These are phyloP conservation scores for Penicillium sp. DNA, from an alignment of 2,329 filamentous ascomycete genomes.

Conservation along the genomic window DNA sequence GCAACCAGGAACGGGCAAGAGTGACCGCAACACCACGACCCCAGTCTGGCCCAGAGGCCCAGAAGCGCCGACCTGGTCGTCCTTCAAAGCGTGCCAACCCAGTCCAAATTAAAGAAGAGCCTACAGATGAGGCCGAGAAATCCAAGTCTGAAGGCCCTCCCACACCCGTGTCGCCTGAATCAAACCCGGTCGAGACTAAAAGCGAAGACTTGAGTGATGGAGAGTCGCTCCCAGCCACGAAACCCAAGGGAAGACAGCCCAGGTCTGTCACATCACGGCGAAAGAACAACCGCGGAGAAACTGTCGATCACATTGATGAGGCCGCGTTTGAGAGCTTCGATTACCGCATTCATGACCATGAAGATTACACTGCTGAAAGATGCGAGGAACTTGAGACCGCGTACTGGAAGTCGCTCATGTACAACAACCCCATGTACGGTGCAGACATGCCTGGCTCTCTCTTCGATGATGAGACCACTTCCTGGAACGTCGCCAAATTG, in stretches of 20 bases:
- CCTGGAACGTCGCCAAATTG: constrained; percentile 93
- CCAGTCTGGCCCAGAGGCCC: constrained; percentile 38
- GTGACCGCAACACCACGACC: constrained; percentile 35
- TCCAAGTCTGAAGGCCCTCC: constrained; percentile 50
- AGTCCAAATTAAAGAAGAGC: constrained; percentile 42
- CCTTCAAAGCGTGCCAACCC: constrained; percentile 40
- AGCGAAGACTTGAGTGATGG: constrained; percentile 55
- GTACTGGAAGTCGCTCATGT: constrained; percentile 97
- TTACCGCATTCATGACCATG: constrained; percentile 78
- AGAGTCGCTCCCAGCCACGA: constrained; percentile 41
- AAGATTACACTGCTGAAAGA: constrained; percentile 85
- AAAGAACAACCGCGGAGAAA: constrained; percentile 80
- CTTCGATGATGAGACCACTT: constrained; percentile 79
- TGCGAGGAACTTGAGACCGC: constrained; percentile 92
- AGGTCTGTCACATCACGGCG: constrained; percentile 81
- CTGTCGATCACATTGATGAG: constrained; percentile 79
- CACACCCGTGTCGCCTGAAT: constrained; percentile 55
- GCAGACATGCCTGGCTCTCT: constrained; percentile 95
- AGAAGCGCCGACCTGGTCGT: constrained; percentile 50
- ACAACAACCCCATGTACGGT: constrained; percentile 90
- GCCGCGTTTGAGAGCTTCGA: constrained; percentile 88
- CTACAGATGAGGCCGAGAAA: constrained; percentile 39
- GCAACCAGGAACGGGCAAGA: constrained; percentile 51
- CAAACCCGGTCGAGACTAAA: constrained; percentile 56
- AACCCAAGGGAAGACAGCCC: constrained; percentile 58